Conservation (phyloP, 345 rosid genomes). For the Eucalyptus pauciflora region DNA sequence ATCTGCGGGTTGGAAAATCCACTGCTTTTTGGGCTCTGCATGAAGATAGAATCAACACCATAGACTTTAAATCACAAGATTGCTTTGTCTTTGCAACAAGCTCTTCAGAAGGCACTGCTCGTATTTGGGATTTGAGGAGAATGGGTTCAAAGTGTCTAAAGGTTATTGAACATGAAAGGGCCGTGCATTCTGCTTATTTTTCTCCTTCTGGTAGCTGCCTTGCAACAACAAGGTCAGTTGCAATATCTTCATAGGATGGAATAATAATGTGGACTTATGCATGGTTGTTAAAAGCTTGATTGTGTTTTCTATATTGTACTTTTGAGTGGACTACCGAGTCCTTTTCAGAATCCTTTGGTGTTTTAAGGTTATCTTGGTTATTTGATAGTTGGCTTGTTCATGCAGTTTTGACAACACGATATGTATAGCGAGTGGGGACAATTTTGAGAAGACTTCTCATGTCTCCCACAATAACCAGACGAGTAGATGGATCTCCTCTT, state of each 20-base stretch:
- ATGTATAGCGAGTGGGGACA: conserved; percentile 42
- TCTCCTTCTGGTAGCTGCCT: conserved; percentile 72
- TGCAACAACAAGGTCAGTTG: conserved; percentile 63
- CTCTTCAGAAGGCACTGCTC: conserved; percentile 68
- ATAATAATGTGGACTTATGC: not conserved
- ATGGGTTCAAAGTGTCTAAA: conserved; percentile 25
- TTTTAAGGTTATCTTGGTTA: not conserved
- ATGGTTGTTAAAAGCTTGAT: not conserved
- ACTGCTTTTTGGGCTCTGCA: conserved; percentile 42
- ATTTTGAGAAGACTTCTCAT: conserved; percentile 30
- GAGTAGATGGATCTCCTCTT: conserved; percentile 55
- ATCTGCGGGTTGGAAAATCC: conserved; percentile 46
- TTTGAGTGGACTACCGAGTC: not conserved
- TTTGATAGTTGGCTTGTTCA: not conserved
- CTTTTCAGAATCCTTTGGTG: not conserved
- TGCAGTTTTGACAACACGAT: conserved; percentile 49
- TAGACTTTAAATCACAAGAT: conserved; percentile 58
- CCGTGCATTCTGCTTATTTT: conserved; percentile 80
- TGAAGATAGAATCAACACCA: conserved; percentile 56
- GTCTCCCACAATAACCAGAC: conserved; percentile 51
- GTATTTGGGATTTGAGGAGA: conserved; percentile 79
- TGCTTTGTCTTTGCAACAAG: conserved; percentile 65
- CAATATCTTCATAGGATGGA: not conserved
- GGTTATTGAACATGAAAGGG: conserved; percentile 31
- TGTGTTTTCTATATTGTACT: not conserved